Evolutionary conservation across 1,139 yeast genomes (phyloP).

Genomic region (Kodamaea anthophila): DNA sequence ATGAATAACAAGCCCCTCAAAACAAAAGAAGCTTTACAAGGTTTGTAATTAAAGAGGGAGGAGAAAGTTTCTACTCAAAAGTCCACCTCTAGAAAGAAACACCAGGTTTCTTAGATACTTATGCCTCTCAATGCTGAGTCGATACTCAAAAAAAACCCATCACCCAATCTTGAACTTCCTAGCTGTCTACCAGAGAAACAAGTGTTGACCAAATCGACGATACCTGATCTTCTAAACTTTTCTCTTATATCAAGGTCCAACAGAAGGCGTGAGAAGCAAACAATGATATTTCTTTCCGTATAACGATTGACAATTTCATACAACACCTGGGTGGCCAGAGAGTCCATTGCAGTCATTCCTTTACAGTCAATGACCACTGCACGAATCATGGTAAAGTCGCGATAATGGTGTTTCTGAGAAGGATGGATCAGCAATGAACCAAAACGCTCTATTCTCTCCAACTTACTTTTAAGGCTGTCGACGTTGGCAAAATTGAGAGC

Average conservation of each 20-base stretch:
- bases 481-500: conserved; percentile 27
- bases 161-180: conserved; percentile 16
- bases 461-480: conserved; percentile 20
- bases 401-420: conserved; percentile 23
- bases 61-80: no score
- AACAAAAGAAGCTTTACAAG: no score
- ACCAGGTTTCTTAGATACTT: no score
- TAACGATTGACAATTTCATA: conserved; percentile 22
- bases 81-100: no score
- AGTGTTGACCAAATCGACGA: conserved; percentile 18
- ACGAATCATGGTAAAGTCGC: conserved; percentile 19
- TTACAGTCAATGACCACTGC: conserved; percentile 28
- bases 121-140: conserved; percentile 19
- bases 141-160: conserved; percentile 28
- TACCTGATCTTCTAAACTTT: conserved; percentile 20
- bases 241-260: conserved; percentile 16
- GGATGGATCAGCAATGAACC: conserved; percentile 26
- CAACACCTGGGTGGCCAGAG: conserved; percentile 29
- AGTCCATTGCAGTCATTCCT: conserved; percentile 28
- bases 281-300: conserved; percentile 15
- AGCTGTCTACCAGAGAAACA: conserved; percentile 7
- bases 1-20: no score
- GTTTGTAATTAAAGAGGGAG: no score
- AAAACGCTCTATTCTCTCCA: conserved; percentile 22
- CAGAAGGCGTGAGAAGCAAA: conserved; percentile 24